phyloP scores from a whole-genome alignment of 139 green algal genomes.

The Closterium sp. region DNA sequence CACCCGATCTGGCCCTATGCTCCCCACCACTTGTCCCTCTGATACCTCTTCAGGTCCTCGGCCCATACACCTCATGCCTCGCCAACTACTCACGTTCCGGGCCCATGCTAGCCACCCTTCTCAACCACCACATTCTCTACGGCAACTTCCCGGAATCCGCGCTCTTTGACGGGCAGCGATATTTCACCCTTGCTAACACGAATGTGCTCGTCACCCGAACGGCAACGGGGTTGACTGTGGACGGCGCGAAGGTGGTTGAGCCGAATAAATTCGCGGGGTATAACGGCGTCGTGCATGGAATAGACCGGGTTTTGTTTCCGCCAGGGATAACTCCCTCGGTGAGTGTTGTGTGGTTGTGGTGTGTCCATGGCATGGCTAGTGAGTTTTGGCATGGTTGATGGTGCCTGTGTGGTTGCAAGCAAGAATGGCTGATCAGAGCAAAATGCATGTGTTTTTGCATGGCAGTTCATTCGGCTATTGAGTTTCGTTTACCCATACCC shows the following conservation, averaged over 20 bases:
- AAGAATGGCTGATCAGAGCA: no score
- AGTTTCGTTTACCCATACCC: no score
- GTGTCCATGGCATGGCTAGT: no score
- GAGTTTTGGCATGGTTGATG: neutral
- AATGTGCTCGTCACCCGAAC: neutral
- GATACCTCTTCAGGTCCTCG: no score
- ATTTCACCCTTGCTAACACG: neutral
- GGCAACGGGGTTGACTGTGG: neutral
- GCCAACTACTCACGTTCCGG: neutral
- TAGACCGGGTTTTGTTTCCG: neutral
- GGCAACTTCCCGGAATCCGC: no score
- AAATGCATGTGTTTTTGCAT: no score
- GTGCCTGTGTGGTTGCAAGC: no score
- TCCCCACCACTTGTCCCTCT: no score
- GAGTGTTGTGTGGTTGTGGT: neutral
- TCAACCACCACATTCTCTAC: neutral
- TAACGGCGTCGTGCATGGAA: neutral
- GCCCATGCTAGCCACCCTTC: neutral
- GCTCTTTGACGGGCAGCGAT: neutral
- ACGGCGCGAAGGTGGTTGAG: neutral
- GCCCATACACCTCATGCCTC: no score
- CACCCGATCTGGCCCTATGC: neutral
- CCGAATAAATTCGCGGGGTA: neutral
- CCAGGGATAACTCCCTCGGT: neutral
- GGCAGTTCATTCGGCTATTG: no score